A percentile compares a stretch with the other conserved stretches of the same genome.
Conservation (phyloP, 208 protist genomes). For the Strigomonas oncopelti region DNA sequence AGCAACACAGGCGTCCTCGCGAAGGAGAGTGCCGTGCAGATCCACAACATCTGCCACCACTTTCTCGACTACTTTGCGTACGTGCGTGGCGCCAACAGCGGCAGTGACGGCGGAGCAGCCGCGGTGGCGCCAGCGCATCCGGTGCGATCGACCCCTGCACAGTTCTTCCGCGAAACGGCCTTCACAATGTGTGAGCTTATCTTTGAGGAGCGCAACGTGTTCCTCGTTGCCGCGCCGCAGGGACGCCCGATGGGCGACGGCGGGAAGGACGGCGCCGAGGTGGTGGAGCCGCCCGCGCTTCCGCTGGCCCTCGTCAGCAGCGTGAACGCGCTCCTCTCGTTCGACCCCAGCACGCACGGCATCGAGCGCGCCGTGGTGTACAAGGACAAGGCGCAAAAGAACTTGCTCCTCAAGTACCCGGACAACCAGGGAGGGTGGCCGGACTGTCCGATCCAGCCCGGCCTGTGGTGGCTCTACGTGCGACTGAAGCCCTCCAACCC, state of each 20-base stretch:
- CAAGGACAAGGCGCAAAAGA: conserved; percentile 70
- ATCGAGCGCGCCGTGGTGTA: conserved; percentile 76
- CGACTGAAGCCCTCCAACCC: conserved; percentile 13
- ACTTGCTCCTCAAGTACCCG: conserved; percentile 72
- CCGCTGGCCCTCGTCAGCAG: conserved; percentile 65
- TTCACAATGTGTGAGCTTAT: conserved; percentile 39
- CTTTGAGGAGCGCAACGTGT: conserved; percentile 43
- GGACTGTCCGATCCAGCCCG: conserved; percentile 28
- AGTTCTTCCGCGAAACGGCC: conserved; percentile 42
- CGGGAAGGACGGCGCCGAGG: not conserved
- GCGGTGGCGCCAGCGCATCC: not conserved
- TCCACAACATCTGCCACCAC: conserved; percentile 13
- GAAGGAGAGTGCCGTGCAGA: not conserved
- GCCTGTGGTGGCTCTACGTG: conserved; percentile 21
- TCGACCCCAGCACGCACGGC: conserved; percentile 59
- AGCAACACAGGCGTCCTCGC: conserved; percentile 19
- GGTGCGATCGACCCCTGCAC: conserved; percentile 6
- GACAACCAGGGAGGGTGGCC: conserved; percentile 78
- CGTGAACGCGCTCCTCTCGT: conserved; percentile 43
- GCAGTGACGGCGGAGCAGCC: not conserved
- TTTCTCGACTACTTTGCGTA: conserved; percentile 4
- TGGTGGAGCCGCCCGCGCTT: conserved; percentile 28
- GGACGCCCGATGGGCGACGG: not conserved
- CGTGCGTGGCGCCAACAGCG: not conserved
- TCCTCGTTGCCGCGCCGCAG: conserved; percentile 43